A percentile compares a stretch with the other conserved stretches of the same genome.
phyloP scores from a whole-genome alignment of 345 rosid genomes.

The Camelina laxa region DNA sequence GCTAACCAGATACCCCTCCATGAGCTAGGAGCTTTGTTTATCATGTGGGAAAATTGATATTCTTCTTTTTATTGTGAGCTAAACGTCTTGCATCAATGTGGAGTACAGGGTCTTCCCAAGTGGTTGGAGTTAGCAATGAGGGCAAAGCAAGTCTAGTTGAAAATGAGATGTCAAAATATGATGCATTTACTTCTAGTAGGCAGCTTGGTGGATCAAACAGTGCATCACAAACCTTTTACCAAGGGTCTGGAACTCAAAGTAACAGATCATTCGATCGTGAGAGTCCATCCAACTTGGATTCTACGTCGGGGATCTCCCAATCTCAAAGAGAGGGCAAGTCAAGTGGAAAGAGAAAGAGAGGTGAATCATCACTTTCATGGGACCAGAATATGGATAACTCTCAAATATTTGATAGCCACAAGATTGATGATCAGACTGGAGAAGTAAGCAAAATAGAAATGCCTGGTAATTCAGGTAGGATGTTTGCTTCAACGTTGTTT shows the following conservation, averaged over 20 bases:
- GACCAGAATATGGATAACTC: slow-evolving; percentile 59
- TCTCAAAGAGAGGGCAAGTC: slow-evolving; percentile 70
- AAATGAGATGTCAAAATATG: slow-evolving; percentile 69
- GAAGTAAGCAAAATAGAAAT: slow-evolving; percentile 68
- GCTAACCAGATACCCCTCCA: no score
- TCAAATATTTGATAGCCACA: slow-evolving; percentile 56
- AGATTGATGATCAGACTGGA: slow-evolving; percentile 54
- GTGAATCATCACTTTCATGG: slow-evolving; percentile 59
- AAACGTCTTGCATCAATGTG: slow-evolving; percentile 8
- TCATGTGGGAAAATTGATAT: not conserved
- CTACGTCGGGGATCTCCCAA: slow-evolving; percentile 80
- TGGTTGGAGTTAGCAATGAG: slow-evolving; percentile 59
- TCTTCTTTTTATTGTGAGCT: slow-evolving; percentile 14
- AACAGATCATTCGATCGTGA: slow-evolving; percentile 83
- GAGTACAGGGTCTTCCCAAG: slow-evolving; percentile 78
- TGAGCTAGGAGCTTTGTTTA: slow-evolving; percentile 15
- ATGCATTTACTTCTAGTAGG: slow-evolving; percentile 66
- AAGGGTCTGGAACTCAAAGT: slow-evolving; percentile 71
- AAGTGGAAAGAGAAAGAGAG: slow-evolving; percentile 77
- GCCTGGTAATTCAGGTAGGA: slow-evolving; percentile 54
- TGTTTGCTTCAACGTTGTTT: slow-evolving; percentile 40
- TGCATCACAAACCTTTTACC: slow-evolving; percentile 72
- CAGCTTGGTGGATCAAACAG: slow-evolving; percentile 70
- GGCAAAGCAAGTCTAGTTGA: slow-evolving; percentile 60
- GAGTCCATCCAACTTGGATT: slow-evolving; percentile 93